Conservation (phyloP, 1,139 yeast genomes). For the Hyphopichia wangnamkhiaoensis region DNA sequence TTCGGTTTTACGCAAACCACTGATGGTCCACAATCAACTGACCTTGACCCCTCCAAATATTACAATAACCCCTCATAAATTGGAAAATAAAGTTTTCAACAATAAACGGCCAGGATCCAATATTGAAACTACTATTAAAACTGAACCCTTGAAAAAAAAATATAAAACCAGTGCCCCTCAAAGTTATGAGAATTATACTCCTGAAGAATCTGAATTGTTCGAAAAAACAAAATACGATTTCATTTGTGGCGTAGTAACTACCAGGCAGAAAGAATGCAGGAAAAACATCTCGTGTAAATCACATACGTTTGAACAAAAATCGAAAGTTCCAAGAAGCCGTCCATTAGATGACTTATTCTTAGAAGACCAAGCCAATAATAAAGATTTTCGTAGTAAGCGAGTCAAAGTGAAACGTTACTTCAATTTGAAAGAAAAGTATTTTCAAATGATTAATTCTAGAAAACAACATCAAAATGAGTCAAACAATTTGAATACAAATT, state of each 20-base stretch:
- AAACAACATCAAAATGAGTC: too few species aligned
- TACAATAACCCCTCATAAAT: not conserved
- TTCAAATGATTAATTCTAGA: too few species aligned
- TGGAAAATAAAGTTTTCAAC: too few species aligned
- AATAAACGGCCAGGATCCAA: not conserved
- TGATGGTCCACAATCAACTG: not conserved
- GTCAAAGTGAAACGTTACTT: slow-evolving; percentile 4
- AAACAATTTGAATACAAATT: too few species aligned
- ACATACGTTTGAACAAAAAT: slow-evolving; percentile 13
- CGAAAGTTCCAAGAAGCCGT: slow-evolving; percentile 10
- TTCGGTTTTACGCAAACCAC: not conserved
- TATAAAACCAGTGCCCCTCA: not conserved
- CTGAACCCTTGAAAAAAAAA: too few species aligned
- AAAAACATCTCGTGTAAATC: slow-evolving; percentile 14
- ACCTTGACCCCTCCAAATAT: not conserved
- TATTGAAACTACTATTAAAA: not conserved
- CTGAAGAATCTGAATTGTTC: slow-evolving; percentile 1
- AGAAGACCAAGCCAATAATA: slow-evolving; percentile 7
- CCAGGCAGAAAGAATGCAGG: slow-evolving; percentile 12
- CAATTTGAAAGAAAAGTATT: slow-evolving; percentile 1
- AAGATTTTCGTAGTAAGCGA: slow-evolving; percentile 4
- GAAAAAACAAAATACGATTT: slow-evolving; percentile 14
- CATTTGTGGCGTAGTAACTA: slow-evolving; percentile 18
- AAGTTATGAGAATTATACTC: not conserved
- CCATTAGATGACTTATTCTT: slow-evolving; percentile 11